Evolutionary conservation across 805 yeast genomes (phyloP).

Genomic region (Phaffomyces thermotolerans): DNA sequence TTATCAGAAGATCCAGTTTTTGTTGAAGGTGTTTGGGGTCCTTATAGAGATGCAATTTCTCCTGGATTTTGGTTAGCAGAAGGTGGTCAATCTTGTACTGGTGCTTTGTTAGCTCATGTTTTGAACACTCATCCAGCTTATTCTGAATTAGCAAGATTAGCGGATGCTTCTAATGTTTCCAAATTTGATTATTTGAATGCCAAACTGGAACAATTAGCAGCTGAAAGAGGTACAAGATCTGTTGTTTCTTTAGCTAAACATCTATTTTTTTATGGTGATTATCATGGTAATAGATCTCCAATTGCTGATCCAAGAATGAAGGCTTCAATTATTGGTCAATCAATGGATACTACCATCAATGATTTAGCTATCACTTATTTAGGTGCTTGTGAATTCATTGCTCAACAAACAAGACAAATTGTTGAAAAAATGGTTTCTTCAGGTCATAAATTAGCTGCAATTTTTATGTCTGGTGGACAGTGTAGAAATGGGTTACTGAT

Average conservation of each 20-base stretch:
- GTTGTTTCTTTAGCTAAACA: slow-evolving; percentile 78
- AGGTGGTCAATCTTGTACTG: slow-evolving; percentile 98
- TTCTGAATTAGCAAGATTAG: slow-evolving; percentile 55
- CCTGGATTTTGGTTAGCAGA: slow-evolving; percentile 92
- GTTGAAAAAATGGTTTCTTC: slow-evolving; percentile 73
- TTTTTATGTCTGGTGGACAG: slow-evolving; percentile 95
- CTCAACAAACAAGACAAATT: slow-evolving; percentile 95
- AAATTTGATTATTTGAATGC: slow-evolving; percentile 80
- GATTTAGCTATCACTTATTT: slow-evolving; percentile 80
- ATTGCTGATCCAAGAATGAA: slow-evolving; percentile 92
- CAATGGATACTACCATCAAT: slow-evolving; percentile 83
- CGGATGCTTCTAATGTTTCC: slow-evolving; percentile 63
- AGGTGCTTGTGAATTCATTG: slow-evolving; percentile 95
- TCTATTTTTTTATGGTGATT: slow-evolving; percentile 90
- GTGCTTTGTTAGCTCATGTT: slow-evolving; percentile 86
- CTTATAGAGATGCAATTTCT: slow-evolving; percentile 90
- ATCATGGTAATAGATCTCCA: slow-evolving; percentile 96
- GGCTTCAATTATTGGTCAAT: slow-evolving; percentile 85
- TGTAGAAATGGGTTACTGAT: slow-evolving; percentile 87
- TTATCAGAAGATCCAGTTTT: slow-evolving; percentile 79
- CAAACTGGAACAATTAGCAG: slow-evolving; percentile 58
- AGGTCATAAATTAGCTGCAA: slow-evolving; percentile 70
- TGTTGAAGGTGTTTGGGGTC: slow-evolving; percentile 98
- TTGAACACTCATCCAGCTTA: slow-evolving; percentile 85
- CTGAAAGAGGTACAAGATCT: slow-evolving; percentile 52